These are phyloP conservation scores for Schizothecium vesticola DNA, from an alignment of 495 filamentous ascomycete genomes.

Conservation along the genomic window DNA sequence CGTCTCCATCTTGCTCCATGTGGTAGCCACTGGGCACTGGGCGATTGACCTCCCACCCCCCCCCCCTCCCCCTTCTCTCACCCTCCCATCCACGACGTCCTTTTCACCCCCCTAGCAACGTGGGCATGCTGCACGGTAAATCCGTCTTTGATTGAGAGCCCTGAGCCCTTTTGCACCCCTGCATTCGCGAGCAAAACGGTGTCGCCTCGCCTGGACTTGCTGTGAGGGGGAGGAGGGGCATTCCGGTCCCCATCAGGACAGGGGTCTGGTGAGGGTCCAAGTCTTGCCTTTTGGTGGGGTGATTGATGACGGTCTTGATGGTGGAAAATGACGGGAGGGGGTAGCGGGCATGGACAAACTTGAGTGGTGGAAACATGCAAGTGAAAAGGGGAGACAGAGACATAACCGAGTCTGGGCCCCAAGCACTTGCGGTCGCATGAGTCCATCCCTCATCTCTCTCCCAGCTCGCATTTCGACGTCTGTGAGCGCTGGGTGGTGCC, in stretches of 20 bases:
- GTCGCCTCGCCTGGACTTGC: slow-evolving; percentile 14
- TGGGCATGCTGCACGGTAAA: slow-evolving; percentile 34
- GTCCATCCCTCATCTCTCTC: neutral
- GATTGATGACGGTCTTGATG: neutral
- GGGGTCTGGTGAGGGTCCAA: neutral
- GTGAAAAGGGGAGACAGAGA: neutral
- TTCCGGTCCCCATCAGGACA: slow-evolving; percentile 6
- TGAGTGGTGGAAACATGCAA: neutral
- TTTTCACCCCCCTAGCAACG: slow-evolving; percentile 17
- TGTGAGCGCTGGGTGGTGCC: neutral
- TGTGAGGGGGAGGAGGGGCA: slow-evolving; percentile 11
- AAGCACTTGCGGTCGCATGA: slow-evolving; percentile 6
- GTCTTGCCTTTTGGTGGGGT: neutral
- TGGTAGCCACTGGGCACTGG: neutral
- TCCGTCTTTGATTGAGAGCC: slow-evolving; percentile 16
- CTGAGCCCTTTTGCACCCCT: slow-evolving; percentile 17
- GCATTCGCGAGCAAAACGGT: slow-evolving; percentile 22
- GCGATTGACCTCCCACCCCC: slow-evolving; percentile 6
- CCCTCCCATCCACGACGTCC: slow-evolving; percentile 2
- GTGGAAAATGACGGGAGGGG: neutral
- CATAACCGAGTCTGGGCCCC: neutral
- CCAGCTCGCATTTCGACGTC: neutral
- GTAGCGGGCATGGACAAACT: neutral
- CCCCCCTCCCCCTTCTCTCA: neutral
- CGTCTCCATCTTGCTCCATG: neutral